Percentiles rank a stretch among this genome's conserved stretches.
Conservation (phyloP, 2,329 filamentous ascomycete species). For the Curvularia eragrostidis region DNA sequence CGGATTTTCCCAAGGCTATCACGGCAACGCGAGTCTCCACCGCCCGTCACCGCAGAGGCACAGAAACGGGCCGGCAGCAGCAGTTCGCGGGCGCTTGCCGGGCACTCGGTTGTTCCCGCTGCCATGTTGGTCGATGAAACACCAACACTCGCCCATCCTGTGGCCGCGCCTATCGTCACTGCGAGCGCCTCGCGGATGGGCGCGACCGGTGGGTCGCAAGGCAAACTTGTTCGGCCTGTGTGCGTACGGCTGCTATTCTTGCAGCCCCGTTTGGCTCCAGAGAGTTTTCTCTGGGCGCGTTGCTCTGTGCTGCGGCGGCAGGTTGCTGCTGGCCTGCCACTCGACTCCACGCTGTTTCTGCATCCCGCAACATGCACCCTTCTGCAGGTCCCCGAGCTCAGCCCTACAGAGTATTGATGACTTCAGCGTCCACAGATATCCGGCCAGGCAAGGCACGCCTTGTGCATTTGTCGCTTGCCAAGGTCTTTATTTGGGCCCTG, state of each 20-base stretch:
- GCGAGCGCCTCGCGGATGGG: conserved; percentile 22
- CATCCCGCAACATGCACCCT: conserved; percentile 7
- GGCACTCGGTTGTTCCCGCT: conserved; percentile 26
- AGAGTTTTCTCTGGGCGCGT: conserved; percentile 4
- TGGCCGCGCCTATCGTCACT: conserved; percentile 24
- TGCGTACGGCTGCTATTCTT: conserved; percentile 12
- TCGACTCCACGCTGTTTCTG: conserved; percentile 14
- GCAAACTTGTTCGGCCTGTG: conserved; percentile 6
- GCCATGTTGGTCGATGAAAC: conserved; percentile 24
- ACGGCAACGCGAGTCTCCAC: conserved; percentile 2
- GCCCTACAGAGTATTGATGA: conserved; percentile 43
- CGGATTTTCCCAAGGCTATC: conserved; percentile 3
- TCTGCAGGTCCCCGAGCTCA: conserved; percentile 39
- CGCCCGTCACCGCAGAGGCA: conserved; percentile 14
- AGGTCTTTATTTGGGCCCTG: conserved; percentile 36
- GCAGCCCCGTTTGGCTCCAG: not conserved
- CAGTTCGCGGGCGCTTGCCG: conserved; percentile 27
- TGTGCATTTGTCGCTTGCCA: conserved; percentile 28
- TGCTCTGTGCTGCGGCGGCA: conserved; percentile 19
- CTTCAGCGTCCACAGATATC: conserved; percentile 24
- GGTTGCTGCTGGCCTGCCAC: conserved; percentile 18
- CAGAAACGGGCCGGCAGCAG: conserved; percentile 21
- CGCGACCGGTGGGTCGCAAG: conserved; percentile 9
- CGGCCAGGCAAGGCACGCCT: conserved; percentile 21
- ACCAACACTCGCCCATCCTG: conserved; percentile 21